Percentiles rank a stretch among this genome's conserved stretches.
Conservation (phyloP, 2,329 filamentous ascomycete genomes). For the Penicillium sp. region DNA sequence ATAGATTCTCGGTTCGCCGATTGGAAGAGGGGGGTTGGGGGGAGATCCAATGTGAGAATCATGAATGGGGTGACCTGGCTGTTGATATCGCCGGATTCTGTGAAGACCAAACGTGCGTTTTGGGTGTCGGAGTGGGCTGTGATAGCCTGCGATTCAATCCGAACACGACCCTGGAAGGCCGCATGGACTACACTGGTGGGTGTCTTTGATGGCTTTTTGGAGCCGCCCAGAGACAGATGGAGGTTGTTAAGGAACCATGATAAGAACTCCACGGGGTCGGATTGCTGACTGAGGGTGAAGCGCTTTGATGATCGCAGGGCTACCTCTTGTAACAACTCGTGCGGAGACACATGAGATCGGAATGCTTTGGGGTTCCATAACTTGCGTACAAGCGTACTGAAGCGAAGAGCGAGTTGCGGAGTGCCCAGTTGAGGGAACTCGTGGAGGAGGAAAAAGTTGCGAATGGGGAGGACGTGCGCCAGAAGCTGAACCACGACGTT, state of each 20-base stretch:
- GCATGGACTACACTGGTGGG: slow-evolving; percentile 76
- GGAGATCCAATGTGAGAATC: slow-evolving; percentile 89
- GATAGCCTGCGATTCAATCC: slow-evolving; percentile 91
- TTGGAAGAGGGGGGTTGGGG: slow-evolving; percentile 89
- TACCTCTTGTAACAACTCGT: slow-evolving; percentile 95
- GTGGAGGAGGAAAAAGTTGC: slow-evolving; percentile 90
- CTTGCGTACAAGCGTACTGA: slow-evolving; percentile 88
- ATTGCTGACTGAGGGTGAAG: slow-evolving; percentile 86
- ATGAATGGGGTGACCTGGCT: slow-evolving; percentile 78
- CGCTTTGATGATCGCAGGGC: slow-evolving; percentile 86
- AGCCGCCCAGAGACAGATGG: slow-evolving; percentile 86
- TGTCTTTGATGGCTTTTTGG: slow-evolving; percentile 73
- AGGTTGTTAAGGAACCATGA: slow-evolving; percentile 98
- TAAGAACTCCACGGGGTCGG: slow-evolving; percentile 93
- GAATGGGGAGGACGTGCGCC: slow-evolving; percentile 82
- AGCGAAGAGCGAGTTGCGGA: slow-evolving; percentile 82
- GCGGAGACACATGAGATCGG: slow-evolving; percentile 93
- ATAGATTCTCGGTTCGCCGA: slow-evolving; percentile 94
- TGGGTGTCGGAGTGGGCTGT: slow-evolving; percentile 81
- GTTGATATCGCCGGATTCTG: slow-evolving; percentile 81
- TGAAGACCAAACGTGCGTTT: slow-evolving; percentile 85
- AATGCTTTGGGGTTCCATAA: slow-evolving; percentile 98
- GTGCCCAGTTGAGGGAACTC: slow-evolving; percentile 63
- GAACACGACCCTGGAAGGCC: slow-evolving; percentile 89
- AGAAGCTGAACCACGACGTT: slow-evolving; percentile 93